Evolutionary conservation across 306 rosid species (phyloP).

Genomic region (Cucurbita ficifolia): DNA sequence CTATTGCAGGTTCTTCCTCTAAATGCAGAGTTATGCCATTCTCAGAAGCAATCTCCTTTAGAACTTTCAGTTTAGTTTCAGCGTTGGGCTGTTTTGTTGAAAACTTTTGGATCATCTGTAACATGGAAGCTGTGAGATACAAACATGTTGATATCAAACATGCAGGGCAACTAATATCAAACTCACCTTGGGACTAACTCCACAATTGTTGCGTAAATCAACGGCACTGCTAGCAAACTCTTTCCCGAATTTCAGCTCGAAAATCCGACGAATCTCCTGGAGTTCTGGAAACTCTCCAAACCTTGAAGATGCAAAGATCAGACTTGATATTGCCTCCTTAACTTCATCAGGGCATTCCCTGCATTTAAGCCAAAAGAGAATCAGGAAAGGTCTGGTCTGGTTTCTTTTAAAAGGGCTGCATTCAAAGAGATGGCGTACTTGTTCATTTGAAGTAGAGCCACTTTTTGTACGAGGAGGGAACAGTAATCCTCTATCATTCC

Average conservation of each 20-base stretch:
- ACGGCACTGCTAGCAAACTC: conserved; percentile 48
- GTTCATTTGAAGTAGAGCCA: conserved; percentile 55
- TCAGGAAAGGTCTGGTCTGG: background rate
- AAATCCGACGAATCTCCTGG: conserved; percentile 54
- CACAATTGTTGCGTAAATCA: conserved; percentile 61
- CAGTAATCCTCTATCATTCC: conserved; percentile 57
- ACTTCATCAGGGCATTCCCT: conserved; percentile 80
- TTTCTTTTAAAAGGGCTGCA: background rate
- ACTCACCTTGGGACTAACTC: conserved; percentile 48
- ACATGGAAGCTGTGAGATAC: background rate
- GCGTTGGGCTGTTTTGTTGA: conserved; percentile 50
- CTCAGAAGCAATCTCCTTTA: conserved; percentile 65
- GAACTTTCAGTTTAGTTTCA: conserved; percentile 57
- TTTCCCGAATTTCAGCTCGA: conserved; percentile 52
- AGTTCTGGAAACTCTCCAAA: conserved; percentile 96
- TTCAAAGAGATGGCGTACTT: conserved; percentile 26
- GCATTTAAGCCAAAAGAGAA: background rate
- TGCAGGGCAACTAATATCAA: background rate
- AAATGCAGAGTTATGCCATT: conserved; percentile 41
- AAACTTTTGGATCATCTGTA: conserved; percentile 53
- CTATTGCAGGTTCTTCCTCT: conserved; percentile 28
- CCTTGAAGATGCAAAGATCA: conserved; percentile 65
- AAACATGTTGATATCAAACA: no score
- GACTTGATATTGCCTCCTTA: conserved; percentile 52
- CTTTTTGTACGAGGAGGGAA: conserved; percentile 53